phyloP scores from a whole-genome alignment of 345 rosid genomes.

The Boechera retrofracta region DNA sequence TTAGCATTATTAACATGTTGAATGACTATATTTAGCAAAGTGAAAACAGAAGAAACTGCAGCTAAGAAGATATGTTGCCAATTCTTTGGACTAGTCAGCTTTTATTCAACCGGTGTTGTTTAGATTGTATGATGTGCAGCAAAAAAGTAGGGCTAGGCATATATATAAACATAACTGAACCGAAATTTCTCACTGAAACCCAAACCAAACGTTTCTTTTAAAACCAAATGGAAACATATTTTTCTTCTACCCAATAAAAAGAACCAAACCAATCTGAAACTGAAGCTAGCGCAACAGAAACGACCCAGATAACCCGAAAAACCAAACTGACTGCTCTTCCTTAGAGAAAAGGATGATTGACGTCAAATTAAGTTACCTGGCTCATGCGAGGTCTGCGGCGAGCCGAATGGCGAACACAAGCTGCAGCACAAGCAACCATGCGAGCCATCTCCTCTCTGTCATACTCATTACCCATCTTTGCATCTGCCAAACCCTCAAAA shows the following conservation, averaged over 20 bases:
- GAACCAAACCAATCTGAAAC: background rate
- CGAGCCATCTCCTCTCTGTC: conserved; percentile 69
- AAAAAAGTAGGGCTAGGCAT: background rate
- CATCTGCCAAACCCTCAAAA: conserved; percentile 64
- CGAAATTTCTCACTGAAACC: background rate
- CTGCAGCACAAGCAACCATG: conserved; percentile 88
- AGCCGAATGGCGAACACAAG: conserved; percentile 86
- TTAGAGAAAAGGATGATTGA: background rate
- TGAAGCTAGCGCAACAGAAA: background rate
- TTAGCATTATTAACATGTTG: conserved; percentile 8
- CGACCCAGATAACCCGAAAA: background rate
- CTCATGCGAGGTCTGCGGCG: conserved; percentile 80
- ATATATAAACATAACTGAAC: background rate
- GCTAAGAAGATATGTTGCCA: background rate
- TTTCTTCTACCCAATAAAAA: background rate
- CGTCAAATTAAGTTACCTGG: conserved; percentile 56
- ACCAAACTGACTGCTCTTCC: background rate
- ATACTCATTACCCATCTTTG: conserved; percentile 59
- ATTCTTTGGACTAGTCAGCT: background rate
- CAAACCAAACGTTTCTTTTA: background rate
- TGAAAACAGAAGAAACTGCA: background rate
- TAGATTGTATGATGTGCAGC: background rate
- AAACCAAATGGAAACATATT: background rate
- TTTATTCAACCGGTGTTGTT: background rate
- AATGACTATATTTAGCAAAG: background rate